Base-by-base conservation (phyloP, 176 grass and related monocot genomes). In the Rhynchospora pubera region DNA sequence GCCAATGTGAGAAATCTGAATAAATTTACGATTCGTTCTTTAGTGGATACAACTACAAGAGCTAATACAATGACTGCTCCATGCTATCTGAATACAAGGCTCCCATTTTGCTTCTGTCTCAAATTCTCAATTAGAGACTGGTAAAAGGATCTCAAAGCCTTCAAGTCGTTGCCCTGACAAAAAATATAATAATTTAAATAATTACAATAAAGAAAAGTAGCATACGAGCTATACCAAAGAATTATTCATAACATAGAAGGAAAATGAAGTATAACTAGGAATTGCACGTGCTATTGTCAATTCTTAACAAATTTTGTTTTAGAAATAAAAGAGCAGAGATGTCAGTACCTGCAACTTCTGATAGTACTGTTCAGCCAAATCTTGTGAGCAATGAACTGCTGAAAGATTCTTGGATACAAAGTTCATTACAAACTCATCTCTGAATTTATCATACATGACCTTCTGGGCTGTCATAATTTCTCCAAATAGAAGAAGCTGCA, bases 381-480 rank as follows among this genome's bases (percentile, higher is more conserved):
- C 96, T 81, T 82, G 87, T 82, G 91, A 87, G 79, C 96, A 99
- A 59, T 91, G 91, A 86, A 84, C 92, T 88, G 78, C 62, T 62
- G 79, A 83, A 85, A 95, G 91, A 75, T 45, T 75, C 85, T 87
- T 93, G 65, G 84, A 76, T 64, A 95, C 89, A 93, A 99, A 99
- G 74, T 84, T 86, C 55, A 83, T 74, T 85, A 93, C 45, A 53
- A 99, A 99, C 62, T 91, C 87, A 66, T 89, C 84, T 9, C 96
- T 90, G 18, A 95, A 99, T 78, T 87, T 99, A 82, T 99, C 96
- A 79, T 95, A 95, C 92, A 99, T 99, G 59, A 95, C 87, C 82
- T 93, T 99, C 77, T 99, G 96, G 86, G 91, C 92, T 82, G 92
- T 71, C 79, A 93, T 89, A n/a, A 99, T 99, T 91, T 99, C 96